Evolutionary conservation across 306 rosid species (phyloP).

Genomic region (Citrullus mucosospermus): DNA sequence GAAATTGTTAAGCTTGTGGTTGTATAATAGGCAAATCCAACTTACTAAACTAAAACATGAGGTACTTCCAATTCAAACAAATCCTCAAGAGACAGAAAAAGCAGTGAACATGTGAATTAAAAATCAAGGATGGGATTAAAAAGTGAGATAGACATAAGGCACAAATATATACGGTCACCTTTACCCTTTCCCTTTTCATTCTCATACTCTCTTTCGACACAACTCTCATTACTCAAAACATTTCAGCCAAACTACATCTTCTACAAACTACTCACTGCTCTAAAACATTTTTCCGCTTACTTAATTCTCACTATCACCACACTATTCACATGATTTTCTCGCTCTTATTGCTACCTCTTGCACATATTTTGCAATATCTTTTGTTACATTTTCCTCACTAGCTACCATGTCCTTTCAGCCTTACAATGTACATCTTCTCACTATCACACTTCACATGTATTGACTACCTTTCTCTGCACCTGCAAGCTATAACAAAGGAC

Average conservation of each 20-base stretch:
- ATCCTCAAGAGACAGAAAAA: not conserved
- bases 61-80: not conserved
- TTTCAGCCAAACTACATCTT: not conserved
- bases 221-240: not conserved
- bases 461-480: not conserved
- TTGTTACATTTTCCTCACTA: not conserved
- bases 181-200: not conserved
- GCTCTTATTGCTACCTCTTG: not conserved
- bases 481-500: not conserved
- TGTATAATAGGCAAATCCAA: not conserved
- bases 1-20: not conserved
- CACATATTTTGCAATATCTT: not conserved
- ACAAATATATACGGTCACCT: not conserved
- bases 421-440: not conserved
- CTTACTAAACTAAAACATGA: not conserved
- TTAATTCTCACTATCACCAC: not conserved
- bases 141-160: not conserved
- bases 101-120: not conserved
- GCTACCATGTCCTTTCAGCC: not conserved
- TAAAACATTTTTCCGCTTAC: not conserved
- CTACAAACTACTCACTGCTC: not conserved
- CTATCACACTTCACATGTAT: not conserved
- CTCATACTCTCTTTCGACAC: not conserved
- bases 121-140: not conserved
- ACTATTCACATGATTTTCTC: not conserved